Percentiles rank a stretch among this genome's conserved stretches.
phyloP scores from a whole-genome alignment of 2,329 filamentous ascomycete genomes.

The Alternaria burnsii region DNA sequence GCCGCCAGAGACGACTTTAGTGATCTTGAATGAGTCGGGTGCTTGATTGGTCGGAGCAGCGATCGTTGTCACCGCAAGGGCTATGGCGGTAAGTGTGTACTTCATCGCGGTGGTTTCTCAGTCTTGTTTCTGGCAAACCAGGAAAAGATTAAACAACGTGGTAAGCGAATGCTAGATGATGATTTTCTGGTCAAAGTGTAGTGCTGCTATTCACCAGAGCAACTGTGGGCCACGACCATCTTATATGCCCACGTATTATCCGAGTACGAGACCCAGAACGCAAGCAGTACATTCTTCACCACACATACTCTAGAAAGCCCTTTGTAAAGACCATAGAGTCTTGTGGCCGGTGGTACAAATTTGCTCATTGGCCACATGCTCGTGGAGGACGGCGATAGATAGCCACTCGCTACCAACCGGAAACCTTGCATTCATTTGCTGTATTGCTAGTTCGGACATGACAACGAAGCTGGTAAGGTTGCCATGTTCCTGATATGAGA shows the following conservation, averaged over 20 bases:
- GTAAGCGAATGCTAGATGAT: neutral
- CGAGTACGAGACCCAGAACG: slow-evolving; percentile 35
- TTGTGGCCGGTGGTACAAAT: slow-evolving; percentile 22
- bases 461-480: slow-evolving; percentile 27
- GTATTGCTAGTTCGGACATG: slow-evolving; percentile 19
- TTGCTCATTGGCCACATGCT: slow-evolving; percentile 22
- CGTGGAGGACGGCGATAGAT: slow-evolving; percentile 23
- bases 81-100: slow-evolving; percentile 32
- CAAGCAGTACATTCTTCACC: slow-evolving; percentile 18
- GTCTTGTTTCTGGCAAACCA: neutral
- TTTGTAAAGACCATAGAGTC: slow-evolving; percentile 26
- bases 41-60: slow-evolving; percentile 29
- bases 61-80: slow-evolving; percentile 33
- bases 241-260: slow-evolving; percentile 39
- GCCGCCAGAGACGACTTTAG: slow-evolving; percentile 41
- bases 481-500: slow-evolving; percentile 26
- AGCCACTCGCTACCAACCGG: slow-evolving; percentile 27
- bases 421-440: slow-evolving; percentile 18
- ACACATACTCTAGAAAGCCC: slow-evolving; percentile 14
- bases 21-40: slow-evolving; percentile 45
- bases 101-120: slow-evolving; percentile 32
- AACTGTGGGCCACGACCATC: slow-evolving; percentile 27
- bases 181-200: slow-evolving; percentile 1
- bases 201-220: slow-evolving; percentile 12
- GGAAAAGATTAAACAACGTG: neutral